Base-by-base conservation (phyloP, 345 rosid genomes). In the Salix purpurea region DNA sequence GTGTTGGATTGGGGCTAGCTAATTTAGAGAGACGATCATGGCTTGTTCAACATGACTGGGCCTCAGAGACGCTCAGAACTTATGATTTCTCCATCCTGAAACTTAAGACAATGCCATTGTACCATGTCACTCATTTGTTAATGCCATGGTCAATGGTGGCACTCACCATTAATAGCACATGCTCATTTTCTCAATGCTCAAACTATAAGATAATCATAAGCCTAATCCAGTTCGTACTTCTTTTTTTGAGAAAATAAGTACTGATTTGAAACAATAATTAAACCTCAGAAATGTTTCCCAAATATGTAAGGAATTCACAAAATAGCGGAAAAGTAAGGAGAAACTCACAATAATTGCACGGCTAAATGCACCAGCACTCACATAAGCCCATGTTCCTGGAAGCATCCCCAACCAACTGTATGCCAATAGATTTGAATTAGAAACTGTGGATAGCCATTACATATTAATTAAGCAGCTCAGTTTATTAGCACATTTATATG, bases 321-420 rank as follows among this genome's bases (percentile, higher is more conserved):
- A 19, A 58, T 9, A 32, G 71, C 54, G 61, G 54, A 32, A 30
- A 58, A 21, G 32, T 2, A 65, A 65, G 28, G 23, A 19, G 67
- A 64, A 61, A 89, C 97, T 85, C 82, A 95, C 97, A 84, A 95
- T 87, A 73, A 95, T 90, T 26, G 97, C 97, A 61, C 99, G 91
- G 76, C 97, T 96, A 61, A 92, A 90, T 77, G 99, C 97, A 74
- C 97, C 97, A 34, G 97, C 97, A 67, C 97, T 95, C 77, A 92
- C 99, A 85, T 95, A 95, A 79, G 97, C 97, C 97, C 99, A 95
- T 18, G 97, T 87, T 67, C 99, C 99, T 34, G 99, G 97, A 81
- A 95, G 97, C 99, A 95, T 95, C 60, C 97, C 99, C 72, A 95
- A 77, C 99, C 99, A 95, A 82, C 99, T 95, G 90, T 87, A 88